Percentiles rank a stretch among this genome's conserved stretches.
Conservation (phyloP, 1,284 basidiomycete species). For the Sphaerobolus stellatus region DNA sequence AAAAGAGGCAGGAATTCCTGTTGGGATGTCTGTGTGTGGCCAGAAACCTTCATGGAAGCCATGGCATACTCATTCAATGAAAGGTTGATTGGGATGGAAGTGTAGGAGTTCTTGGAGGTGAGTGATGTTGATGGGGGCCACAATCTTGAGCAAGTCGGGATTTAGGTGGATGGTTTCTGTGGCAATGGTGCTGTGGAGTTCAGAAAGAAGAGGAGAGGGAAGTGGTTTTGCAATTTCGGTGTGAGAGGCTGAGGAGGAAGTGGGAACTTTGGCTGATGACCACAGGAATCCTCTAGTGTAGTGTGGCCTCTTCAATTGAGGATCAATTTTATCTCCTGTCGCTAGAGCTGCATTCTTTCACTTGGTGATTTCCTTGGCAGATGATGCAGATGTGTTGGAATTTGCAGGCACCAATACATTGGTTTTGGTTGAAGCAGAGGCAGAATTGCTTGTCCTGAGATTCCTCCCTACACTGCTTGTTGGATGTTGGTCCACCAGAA, state of each 20-base stretch:
- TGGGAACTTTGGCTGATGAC: not conserved
- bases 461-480: not conserved
- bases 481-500: no score
- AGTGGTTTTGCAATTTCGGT: conserved; percentile 6
- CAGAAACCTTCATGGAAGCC: conserved; percentile 40
- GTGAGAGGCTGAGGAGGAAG: conserved; percentile 16
- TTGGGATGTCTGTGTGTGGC: no score
- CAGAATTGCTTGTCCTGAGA: conserved; percentile 8
- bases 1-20: no score
- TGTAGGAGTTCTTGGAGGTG: conserved; percentile 27
- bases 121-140: conserved; percentile 35
- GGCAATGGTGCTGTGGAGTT: not conserved
- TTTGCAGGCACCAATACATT: conserved; percentile 11
- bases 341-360: not conserved
- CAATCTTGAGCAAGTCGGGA: conserved; percentile 33
- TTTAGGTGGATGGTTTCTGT: conserved; percentile 3
- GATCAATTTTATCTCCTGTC: not conserved
- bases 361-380: conserved; percentile 9
- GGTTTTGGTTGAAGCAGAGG: conserved; percentile 16
- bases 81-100: conserved; percentile 34
- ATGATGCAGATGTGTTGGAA: conserved; percentile 19
- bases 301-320: not conserved
- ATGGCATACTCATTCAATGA: conserved; percentile 32
- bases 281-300: not conserved
- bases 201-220: conserved; percentile 8